phyloP scores from a whole-genome alignment of 345 rosid species.

The Ceriops decandra region DNA sequence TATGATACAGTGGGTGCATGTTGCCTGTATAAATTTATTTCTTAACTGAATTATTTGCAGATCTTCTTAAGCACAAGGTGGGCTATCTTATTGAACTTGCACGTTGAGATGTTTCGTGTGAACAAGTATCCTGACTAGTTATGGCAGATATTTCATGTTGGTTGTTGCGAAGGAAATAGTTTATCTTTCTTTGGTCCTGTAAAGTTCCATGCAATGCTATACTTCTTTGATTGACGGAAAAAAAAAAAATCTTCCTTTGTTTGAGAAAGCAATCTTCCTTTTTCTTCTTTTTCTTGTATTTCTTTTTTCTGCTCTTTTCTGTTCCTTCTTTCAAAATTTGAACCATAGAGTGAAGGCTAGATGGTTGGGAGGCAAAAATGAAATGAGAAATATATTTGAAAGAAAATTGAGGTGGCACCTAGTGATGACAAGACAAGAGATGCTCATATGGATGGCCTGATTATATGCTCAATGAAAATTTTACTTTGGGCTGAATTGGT shows the following conservation, averaged over 20 bases:
- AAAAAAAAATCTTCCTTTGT: not conserved
- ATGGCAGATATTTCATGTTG: not conserved
- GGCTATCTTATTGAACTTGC: conserved; percentile 96
- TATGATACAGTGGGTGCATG: not conserved
- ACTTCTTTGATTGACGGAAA: not conserved
- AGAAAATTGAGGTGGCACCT: too few relatives aligned
- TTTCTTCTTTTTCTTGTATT: too few relatives aligned
- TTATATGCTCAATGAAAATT: too few relatives aligned
- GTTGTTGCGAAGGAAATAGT: not conserved
- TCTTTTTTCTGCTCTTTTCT: too few relatives aligned
- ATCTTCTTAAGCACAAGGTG: conserved; percentile 97
- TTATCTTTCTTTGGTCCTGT: not conserved
- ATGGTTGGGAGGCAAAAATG: too few relatives aligned
- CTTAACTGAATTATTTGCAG: conserved; percentile 38
- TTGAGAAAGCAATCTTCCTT: not conserved
- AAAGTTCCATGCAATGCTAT: not conserved
- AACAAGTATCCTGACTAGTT: conserved; percentile 85
- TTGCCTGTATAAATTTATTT: not conserved
- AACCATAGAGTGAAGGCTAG: too few relatives aligned
- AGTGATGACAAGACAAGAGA: too few relatives aligned
- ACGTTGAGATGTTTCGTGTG: conserved; percentile 97
- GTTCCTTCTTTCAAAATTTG: too few relatives aligned
- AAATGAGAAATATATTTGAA: too few relatives aligned
- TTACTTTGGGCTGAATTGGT: too few relatives aligned
- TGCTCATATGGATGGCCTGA: too few relatives aligned